Base-by-base conservation (phyloP, 306 rosid species). In the Pterocarpus macrocarpus region DNA sequence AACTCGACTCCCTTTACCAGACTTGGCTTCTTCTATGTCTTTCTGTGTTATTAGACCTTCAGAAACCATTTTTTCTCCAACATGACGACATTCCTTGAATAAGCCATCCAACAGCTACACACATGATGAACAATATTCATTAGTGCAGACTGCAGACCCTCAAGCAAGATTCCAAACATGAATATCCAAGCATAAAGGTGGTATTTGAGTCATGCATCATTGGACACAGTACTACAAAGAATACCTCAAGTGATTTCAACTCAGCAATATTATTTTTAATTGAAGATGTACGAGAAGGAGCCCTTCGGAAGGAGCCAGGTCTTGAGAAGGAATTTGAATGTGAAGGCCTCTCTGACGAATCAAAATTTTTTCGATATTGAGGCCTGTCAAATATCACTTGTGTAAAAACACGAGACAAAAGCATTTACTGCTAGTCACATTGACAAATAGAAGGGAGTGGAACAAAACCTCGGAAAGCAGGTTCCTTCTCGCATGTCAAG, bases 401-500 rank as follows among this genome's bases (percentile, higher is more conserved):
- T 9, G 66, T 83, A 32, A 86, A 49, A 77, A 39, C 66, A 10
- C 9, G 56, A 62, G 63, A 49, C 34, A 65, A 22, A 49, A 39
- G 15, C 57, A 64, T n/a, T 13, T 73, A 69, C 15, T 44, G 9
- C 64, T 66, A 33, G 50, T 81, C 69, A 53, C 16, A 77, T 43
- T 32, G 53, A 47, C 39, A 41, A 82, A 70, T 10, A 66, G 52
- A 33, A 32, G 53, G 67, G 64, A 83, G 84, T 69, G 39, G 83
- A 75, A 50, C 34, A 61, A 79, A 81, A 95, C 99, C 97, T 93
- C n/a, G 99, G 99, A 86, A 93, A 90, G 90, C 94, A 86, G 41
- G 94, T 88, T 85, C 99, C 98, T 87, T 96, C 98, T 11, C 85
- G 94, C 99, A 96, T 93, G 86, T 89, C 97, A 30, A 96, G 97